Evolutionary conservation across 169 alveolate species (phyloP).

Genomic region (Plasmodium malariae): DNA sequence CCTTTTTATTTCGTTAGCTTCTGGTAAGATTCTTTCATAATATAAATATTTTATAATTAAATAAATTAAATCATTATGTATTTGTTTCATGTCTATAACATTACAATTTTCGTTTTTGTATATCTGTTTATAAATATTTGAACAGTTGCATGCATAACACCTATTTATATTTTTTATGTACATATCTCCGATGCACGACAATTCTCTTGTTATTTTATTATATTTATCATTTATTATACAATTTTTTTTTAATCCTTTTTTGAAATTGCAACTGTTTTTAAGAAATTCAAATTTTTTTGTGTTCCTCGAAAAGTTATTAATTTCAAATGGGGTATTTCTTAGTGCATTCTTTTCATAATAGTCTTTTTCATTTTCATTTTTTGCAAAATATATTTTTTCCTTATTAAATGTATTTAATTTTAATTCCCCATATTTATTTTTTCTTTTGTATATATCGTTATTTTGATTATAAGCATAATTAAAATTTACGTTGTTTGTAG

Average conservation of each 20-base stretch:
- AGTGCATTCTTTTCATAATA: constrained; percentile 3
- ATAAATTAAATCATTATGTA: constrained; percentile 60
- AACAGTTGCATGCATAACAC: constrained; percentile 36
- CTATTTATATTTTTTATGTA: constrained; percentile 17
- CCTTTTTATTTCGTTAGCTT: constrained; percentile 70
- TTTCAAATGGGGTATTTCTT: neutral
- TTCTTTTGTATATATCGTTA: neutral
- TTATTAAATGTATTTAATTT: constrained; percentile 2
- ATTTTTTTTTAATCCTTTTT: constrained; percentile 40
- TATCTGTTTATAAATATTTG: constrained; percentile 20
- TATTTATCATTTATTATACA: constrained; percentile 26
- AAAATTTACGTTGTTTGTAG: neutral
- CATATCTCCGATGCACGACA: constrained; percentile 6
- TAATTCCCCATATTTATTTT: neutral
- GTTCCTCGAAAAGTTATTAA: constrained; percentile 4
- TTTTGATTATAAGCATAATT: neutral
- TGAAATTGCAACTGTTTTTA: constrained; percentile 11
- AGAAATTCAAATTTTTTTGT: constrained; percentile 14
- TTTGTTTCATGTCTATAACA: constrained; percentile 24
- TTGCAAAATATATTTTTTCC: constrained; percentile 1
- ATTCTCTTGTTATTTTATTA: constrained; percentile 33
- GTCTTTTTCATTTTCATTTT: constrained; percentile 4
- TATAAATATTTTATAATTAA: constrained; percentile 54
- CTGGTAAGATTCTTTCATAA: constrained; percentile 67
- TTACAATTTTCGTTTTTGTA: constrained; percentile 5